Evolutionary conservation across 2,329 filamentous ascomycete genomes (phyloP).

Genomic region (Cladophialophora exuberans): DNA sequence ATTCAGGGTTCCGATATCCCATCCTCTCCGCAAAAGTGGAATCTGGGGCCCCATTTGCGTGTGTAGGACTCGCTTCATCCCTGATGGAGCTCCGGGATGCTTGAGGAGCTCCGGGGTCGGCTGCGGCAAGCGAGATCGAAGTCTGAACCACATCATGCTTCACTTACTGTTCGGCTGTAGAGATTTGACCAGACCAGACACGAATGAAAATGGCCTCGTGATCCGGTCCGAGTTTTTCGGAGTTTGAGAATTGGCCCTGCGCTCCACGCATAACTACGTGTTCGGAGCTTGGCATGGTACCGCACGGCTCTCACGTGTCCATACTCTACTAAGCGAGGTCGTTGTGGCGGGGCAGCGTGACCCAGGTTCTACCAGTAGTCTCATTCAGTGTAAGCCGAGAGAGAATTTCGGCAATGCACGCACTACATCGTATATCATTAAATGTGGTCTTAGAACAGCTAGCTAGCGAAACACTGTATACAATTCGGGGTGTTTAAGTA

Average conservation of each 20-base stretch:
- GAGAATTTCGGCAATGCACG: background rate
- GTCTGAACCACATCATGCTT: background rate
- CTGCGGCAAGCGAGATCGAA: background rate
- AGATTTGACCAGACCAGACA: background rate
- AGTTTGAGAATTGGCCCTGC: background rate
- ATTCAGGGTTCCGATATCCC: background rate
- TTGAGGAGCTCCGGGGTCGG: background rate
- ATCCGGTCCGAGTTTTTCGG: background rate
- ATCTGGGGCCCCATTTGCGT: background rate
- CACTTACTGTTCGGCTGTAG: background rate
- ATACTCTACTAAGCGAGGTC: too few relatives aligned
- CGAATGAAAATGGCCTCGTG: background rate
- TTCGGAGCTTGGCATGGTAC: too few relatives aligned
- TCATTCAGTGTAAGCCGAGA: background rate
- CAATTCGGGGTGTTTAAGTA: too few relatives aligned
- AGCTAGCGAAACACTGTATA: too few relatives aligned
- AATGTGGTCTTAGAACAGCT: background rate
- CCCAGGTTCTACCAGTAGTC: too few relatives aligned
- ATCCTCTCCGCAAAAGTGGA: background rate
- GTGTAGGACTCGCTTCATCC: background rate
- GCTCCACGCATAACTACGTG: background rate
- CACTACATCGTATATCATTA: background rate
- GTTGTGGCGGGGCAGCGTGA: too few relatives aligned
- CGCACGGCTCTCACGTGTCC: too few relatives aligned
- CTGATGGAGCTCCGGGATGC: background rate